phyloP scores from a whole-genome alignment of 257 asterid species.

The Linderniella brevidens region DNA sequence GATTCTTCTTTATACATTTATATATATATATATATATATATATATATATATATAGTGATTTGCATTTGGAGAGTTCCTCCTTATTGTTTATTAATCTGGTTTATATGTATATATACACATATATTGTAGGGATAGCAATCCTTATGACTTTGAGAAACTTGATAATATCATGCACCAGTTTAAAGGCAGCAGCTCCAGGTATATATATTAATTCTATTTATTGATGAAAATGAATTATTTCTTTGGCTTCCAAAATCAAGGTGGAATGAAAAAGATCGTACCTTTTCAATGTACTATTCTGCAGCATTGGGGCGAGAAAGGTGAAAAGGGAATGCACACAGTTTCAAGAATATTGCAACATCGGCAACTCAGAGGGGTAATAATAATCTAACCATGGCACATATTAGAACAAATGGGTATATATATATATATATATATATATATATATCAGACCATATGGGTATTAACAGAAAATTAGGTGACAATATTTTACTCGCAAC shows the following conservation, averaged over 20 bases:
- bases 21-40: no score
- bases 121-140: slow-evolving; percentile 31
- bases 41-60: no score
- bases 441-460: no score
- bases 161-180: slow-evolving; percentile 57
- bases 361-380: slow-evolving; percentile 43
- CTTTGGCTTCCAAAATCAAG: no score
- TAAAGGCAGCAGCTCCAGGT: slow-evolving; percentile 91
- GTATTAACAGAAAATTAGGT: no score
- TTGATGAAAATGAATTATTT: background rate
- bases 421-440: no score
- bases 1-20: background rate
- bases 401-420: no score
- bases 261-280: background rate
- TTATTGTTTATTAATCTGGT: no score
- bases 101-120: no score
- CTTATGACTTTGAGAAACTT: slow-evolving; percentile 42
- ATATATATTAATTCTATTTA: background rate
- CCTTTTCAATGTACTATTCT: background rate
- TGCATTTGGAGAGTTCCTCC: no score
- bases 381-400: no score
- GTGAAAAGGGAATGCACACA: slow-evolving; percentile 50
- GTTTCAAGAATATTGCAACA: slow-evolving; percentile 56
- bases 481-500: no score
- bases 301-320: slow-evolving; percentile 72